phyloP scores from a whole-genome alignment of 208 protist species.

The Jaenimonas drosophilae region DNA sequence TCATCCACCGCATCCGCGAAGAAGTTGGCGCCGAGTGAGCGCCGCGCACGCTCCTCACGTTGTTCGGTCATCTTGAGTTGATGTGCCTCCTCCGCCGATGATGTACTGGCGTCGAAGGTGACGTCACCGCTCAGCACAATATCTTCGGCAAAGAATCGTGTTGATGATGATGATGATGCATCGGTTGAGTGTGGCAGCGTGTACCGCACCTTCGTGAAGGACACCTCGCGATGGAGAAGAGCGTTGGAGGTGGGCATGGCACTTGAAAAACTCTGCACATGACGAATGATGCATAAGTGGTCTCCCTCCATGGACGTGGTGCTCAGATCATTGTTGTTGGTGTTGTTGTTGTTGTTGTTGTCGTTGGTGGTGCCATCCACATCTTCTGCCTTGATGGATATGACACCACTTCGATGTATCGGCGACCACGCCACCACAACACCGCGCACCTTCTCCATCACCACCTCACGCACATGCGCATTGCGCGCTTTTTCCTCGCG shows the following conservation, averaged over 20 bases:
- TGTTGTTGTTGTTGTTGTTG: no score
- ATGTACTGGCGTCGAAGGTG: conserved; percentile 30
- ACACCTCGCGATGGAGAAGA: conserved; percentile 48
- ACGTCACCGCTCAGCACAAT: conserved; percentile 42
- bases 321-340: no score
- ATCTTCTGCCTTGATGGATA: no score
- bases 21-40: background rate
- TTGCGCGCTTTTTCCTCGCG: conserved; percentile 12
- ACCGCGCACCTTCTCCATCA: conserved; percentile 18
- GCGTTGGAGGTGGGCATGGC: conserved; percentile 62
- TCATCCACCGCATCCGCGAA: background rate
- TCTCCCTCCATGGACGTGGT: conserved; percentile 4
- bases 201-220: conserved; percentile 65
- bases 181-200: no score
- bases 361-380: no score
- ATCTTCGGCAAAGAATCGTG: conserved; percentile 61
- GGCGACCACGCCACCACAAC: conserved; percentile 63
- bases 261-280: conserved; percentile 66
- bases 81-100: conserved; percentile 23
- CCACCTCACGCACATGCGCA: conserved; percentile 22
- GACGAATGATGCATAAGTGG: conserved; percentile 56
- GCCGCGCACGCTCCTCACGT: no score
- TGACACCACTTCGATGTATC: conserved; percentile 67
- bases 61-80: conserved; percentile 28
- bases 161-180: conserved; percentile 23